Conservation (phyloP, 805 yeast species). For the Pichia manshurica region DNA sequence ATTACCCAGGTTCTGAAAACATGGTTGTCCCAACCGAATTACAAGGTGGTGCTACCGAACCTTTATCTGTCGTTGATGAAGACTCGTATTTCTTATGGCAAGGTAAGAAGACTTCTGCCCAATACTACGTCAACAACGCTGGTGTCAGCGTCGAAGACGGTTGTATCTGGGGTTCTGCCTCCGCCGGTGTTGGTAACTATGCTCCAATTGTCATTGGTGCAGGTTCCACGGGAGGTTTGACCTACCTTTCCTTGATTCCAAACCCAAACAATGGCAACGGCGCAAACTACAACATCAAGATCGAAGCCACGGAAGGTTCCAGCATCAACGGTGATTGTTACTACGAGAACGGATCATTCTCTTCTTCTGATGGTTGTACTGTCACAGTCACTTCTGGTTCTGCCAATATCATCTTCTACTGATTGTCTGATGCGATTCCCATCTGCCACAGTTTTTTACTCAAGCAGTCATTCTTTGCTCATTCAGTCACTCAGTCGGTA, state of each 20-base stretch:
- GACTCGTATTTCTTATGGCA: slow-evolving; percentile 55
- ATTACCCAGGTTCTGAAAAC: slow-evolving; percentile 78
- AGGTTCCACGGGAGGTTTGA: slow-evolving; percentile 52
- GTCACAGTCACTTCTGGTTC: slow-evolving; percentile 80
- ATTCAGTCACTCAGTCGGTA: too few relatives aligned
- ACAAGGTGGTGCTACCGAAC: slow-evolving; percentile 43
- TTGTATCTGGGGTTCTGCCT: slow-evolving; percentile 62
- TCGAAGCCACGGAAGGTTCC: slow-evolving; percentile 64
- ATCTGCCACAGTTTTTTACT: too few relatives aligned
- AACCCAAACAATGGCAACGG: slow-evolving; percentile 60
- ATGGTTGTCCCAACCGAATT: slow-evolving; percentile 71
- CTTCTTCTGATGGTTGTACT: slow-evolving; percentile 85
- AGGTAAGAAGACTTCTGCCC: slow-evolving; percentile 62
- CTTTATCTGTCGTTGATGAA: slow-evolving; percentile 57
- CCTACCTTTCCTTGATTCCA: slow-evolving; percentile 70
- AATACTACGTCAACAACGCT: slow-evolving; percentile 71
- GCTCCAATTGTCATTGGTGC: slow-evolving; percentile 77
- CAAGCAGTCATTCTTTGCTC: not conserved
- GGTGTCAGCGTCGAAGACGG: slow-evolving; percentile 66
- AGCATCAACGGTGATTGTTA: slow-evolving; percentile 69
- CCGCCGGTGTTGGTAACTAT: slow-evolving; percentile 68
- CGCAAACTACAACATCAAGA: slow-evolving; percentile 69
- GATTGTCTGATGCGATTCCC: too few relatives aligned
- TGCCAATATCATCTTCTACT: slow-evolving; percentile 77
- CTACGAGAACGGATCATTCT: slow-evolving; percentile 73